Conservation (phyloP, 2,329 filamentous ascomycete species). For the Xylariaceae sp. region DNA sequence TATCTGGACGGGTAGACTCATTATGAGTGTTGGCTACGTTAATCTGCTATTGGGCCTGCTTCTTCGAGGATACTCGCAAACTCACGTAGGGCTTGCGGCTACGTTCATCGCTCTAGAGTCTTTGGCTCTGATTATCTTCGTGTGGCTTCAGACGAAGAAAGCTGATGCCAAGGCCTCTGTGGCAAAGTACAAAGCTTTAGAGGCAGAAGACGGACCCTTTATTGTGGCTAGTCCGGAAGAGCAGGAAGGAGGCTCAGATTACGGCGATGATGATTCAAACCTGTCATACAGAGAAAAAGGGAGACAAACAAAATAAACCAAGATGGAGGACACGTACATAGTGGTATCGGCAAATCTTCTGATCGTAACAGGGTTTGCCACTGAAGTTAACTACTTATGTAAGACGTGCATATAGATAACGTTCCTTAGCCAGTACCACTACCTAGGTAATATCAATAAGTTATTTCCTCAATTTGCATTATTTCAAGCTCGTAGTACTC, state of each 20-base stretch:
- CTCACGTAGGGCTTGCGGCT: neutral
- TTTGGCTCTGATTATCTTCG: neutral
- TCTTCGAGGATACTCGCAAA: slow-evolving; percentile 7
- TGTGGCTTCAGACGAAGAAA: neutral
- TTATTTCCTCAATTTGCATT: too few relatives aligned
- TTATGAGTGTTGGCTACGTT: slow-evolving; percentile 5
- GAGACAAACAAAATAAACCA: neutral
- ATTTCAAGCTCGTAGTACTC: too few relatives aligned
- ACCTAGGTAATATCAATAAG: too few relatives aligned
- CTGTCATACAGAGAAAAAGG: neutral
- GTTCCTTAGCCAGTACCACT: too few relatives aligned
- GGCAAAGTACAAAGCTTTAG: neutral
- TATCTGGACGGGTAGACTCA: slow-evolving; percentile 9
- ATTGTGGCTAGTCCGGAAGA: neutral
- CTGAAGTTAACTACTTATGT: too few relatives aligned
- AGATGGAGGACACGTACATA: neutral
- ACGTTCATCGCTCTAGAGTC: neutral
- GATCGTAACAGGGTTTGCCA: too few relatives aligned
- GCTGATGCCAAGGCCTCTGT: neutral
- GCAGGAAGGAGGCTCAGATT: neutral
- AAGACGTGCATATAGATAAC: too few relatives aligned
- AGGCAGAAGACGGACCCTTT: neutral
- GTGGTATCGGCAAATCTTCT: too few relatives aligned
- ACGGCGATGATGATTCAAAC: neutral
- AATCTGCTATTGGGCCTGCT: slow-evolving; percentile 5